These are phyloP conservation scores for Saprolegnia diclina DNA, from an alignment of 352 stramenopile genomes.

Conservation along the genomic window DNA sequence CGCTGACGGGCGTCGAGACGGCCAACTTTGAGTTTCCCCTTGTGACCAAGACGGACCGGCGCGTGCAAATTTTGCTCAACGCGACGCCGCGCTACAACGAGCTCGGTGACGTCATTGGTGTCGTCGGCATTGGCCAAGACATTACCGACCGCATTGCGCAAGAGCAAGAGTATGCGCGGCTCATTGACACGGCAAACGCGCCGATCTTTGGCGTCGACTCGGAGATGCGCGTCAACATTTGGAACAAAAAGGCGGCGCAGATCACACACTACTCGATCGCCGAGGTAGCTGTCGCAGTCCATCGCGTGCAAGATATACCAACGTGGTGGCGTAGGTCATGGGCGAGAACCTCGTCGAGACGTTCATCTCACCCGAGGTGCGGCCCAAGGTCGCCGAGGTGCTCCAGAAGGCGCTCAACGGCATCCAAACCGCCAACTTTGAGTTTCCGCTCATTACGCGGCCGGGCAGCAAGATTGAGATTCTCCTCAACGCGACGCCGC, in stretches of 20 bases:
- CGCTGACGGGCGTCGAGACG: constrained; percentile 54
- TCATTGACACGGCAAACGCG: constrained; percentile 30
- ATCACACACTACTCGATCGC: constrained; percentile 84
- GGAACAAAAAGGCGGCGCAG: constrained; percentile 85
- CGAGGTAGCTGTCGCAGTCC: constrained; percentile 80
- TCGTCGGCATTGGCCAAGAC: constrained; percentile 83
- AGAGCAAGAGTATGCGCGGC: constrained; percentile 78
- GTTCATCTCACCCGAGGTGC: constrained; percentile 76
- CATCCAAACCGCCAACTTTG: constrained; percentile 84
- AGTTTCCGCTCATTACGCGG: constrained; percentile 78
- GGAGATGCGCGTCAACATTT: constrained; percentile 84
- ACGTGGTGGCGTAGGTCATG: constrained; percentile 68
- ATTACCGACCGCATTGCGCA: constrained; percentile 81
- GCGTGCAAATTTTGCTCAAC: constrained; percentile 65
- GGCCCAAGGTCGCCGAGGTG: constrained; percentile 58
- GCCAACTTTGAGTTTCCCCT: constrained; percentile 82
- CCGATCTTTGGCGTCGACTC: constrained; percentile 48
- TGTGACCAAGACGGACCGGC: constrained; percentile 57
- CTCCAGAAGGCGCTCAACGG: constrained; percentile 65
- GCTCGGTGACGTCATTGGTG: constrained; percentile 63
- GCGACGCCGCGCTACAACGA: constrained; percentile 60
- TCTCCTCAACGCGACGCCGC: constrained; percentile 64
- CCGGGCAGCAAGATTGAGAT: constrained; percentile 59
- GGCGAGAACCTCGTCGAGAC: constrained; percentile 76
- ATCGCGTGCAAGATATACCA: too few species aligned